Evolutionary conservation across 139 green algal genomes (phyloP), one percentile per base, ranked within the genome.

Genomic region (Spirogloea muscicola): DNA sequence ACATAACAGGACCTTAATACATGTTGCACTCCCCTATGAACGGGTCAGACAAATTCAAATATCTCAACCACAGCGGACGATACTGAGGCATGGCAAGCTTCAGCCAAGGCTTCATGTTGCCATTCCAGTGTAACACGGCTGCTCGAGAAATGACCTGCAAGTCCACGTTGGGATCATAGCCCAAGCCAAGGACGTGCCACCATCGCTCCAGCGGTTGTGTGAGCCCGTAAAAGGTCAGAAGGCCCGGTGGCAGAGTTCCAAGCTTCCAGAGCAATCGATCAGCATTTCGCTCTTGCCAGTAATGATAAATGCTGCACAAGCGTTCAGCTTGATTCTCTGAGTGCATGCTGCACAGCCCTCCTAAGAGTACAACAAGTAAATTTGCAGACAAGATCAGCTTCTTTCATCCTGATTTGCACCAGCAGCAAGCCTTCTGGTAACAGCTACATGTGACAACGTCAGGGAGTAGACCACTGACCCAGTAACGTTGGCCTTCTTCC

Each of bases 41-140:
- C 27, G 25, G 7, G 27, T 78, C 62, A 27, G 31, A 38, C 33
- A 77, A 76, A 18, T 78, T 39, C 3, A 79, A 13, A 52, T 79
- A 77, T 38, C 38, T 41, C 9, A 42, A 52, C 72, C 72, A 80
- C 6, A 64, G 44, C 37, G 29, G 42, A 16, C 49, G 68, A 42
- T 78, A 80, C 5, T 40, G 33, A 27, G 31, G 16, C 21, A 80
- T 61, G 6, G 72, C 72, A 44, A 80, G 27, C 36, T 80, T 74
- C 33, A 80, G 41, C 72, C 72, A 80, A 18, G 72, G 72, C 72
- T 80, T 80, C 44, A 67, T 71, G 34, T 80, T 80, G n/a, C 72
- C 72, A 52, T 80, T 80, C 48, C 49, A 80, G 49, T 80, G 72
- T 18, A 80, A 25, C 21, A 80, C 72, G 18, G 72, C 72, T 3